Percentiles rank a stretch among this genome's conserved stretches.
phyloP scores from a whole-genome alignment of 2,329 filamentous ascomycete species.

The Hypoxylon sp. region DNA sequence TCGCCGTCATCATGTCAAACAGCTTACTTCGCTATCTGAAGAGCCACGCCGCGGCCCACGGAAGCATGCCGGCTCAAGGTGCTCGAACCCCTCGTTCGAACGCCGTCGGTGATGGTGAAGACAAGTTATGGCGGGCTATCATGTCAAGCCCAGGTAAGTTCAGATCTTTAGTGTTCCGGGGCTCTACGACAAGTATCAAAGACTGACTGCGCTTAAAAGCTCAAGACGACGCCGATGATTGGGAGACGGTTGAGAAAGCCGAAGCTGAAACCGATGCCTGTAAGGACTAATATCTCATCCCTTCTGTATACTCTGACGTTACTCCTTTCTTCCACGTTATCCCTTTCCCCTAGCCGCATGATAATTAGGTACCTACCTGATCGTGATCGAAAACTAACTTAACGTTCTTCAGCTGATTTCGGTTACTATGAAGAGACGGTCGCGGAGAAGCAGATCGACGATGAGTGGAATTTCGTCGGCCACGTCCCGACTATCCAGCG shows the following conservation, averaged over 20 bases:
- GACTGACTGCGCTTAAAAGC: not conserved
- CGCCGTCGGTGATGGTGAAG: not conserved
- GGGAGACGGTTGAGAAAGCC: not conserved
- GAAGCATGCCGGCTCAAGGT: not conserved
- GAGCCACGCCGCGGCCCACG: not conserved
- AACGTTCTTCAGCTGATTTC: not conserved
- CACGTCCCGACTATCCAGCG: not conserved
- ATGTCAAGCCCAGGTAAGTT: not conserved
- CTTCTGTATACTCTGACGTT: not conserved
- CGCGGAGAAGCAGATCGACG: slow-evolving; percentile 8
- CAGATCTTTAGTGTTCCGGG: not conserved
- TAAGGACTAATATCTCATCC: slow-evolving; percentile 1
- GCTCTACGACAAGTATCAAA: not conserved
- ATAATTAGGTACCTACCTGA: not conserved
- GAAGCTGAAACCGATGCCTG: slow-evolving; percentile 1
- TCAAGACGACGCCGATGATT: slow-evolving; percentile 2
- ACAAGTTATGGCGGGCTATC: not conserved
- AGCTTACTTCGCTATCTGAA: not conserved
- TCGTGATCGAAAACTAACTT: not conserved
- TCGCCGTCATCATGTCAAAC: not conserved
- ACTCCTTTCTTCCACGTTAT: not conserved
- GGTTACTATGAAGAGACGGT: slow-evolving; percentile 1
- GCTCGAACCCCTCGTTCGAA: not conserved
- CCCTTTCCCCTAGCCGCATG: no score
- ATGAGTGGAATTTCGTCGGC: slow-evolving; percentile 1